These are phyloP conservation scores for Phylloporus rhodoxanthus DNA, from an alignment of 768 basidiomycete species.

Conservation along the genomic window DNA sequence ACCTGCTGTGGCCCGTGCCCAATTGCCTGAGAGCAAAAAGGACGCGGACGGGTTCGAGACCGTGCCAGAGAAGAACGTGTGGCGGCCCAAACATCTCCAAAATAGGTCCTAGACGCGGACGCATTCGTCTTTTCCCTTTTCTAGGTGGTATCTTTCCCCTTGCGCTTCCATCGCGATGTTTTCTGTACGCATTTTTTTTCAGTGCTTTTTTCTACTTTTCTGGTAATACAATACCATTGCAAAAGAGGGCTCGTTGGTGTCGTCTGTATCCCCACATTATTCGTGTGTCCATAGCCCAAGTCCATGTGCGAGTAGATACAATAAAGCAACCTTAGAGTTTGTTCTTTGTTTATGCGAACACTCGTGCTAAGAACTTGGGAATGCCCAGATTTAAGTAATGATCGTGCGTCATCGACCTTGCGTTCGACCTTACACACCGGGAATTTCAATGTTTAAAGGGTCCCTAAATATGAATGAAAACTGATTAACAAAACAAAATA, in stretches of 20 bases:
- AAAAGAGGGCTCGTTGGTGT: neutral
- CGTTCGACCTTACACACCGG: no score
- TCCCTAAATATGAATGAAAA: no score
- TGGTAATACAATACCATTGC: neutral
- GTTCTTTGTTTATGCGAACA: no score
- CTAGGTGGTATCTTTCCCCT: neutral
- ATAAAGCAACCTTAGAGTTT: neutral
- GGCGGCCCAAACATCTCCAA: constrained; percentile 19
- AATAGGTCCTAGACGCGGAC: neutral
- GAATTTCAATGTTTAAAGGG: no score
- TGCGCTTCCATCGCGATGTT: neutral
- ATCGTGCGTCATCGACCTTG: no score
- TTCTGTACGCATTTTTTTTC: neutral
- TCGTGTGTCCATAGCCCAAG: neutral
- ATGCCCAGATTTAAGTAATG: no score
- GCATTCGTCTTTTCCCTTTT: neutral
- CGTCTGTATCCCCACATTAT: neutral
- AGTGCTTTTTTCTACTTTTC: neutral
- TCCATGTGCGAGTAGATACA: neutral
- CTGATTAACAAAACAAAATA: no score
- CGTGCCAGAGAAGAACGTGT: constrained; percentile 33
- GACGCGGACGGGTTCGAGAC: constrained; percentile 73
- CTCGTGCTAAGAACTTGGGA: no score
- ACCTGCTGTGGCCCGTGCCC: constrained; percentile 10
- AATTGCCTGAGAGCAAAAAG: constrained; percentile 39